A percentile compares a stretch with the other conserved stretches of the same genome.
Evolutionary conservation across 768 basidiomycete species (phyloP).

Genomic region (Boletus insuetus): DNA sequence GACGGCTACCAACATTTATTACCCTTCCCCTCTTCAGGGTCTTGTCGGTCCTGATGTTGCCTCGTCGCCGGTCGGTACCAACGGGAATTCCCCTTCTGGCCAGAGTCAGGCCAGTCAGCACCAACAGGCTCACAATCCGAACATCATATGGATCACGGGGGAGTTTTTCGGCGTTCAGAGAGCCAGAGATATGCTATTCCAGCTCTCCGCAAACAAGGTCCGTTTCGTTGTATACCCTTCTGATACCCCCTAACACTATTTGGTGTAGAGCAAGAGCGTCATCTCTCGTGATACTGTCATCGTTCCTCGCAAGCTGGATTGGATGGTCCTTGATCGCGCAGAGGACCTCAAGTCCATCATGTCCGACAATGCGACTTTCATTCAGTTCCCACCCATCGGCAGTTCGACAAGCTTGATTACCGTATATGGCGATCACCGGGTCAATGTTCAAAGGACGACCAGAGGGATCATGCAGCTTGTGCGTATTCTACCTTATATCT

Average conservation of each 20-base stretch:
- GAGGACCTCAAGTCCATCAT: conserved; percentile 92
- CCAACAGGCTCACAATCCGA: conserved; percentile 54
- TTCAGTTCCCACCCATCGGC: conserved; percentile 90
- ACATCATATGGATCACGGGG: conserved; percentile 93
- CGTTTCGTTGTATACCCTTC: background rate
- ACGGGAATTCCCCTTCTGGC: conserved; percentile 33
- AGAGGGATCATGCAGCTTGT: conserved; percentile 94
- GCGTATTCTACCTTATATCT: conserved; percentile 33
- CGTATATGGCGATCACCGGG: conserved; percentile 90
- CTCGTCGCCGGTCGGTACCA: conserved; percentile 35
- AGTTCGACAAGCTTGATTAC: conserved; percentile 91
- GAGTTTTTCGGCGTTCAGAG: conserved; percentile 96
- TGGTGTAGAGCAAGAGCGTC: conserved; percentile 73
- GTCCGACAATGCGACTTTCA: conserved; percentile 95
- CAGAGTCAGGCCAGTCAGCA: conserved; percentile 22
- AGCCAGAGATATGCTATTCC: conserved; percentile 92
- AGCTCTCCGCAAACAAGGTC: conserved; percentile 85
- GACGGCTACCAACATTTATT: conserved; percentile 95
- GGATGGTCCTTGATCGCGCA: conserved; percentile 96
- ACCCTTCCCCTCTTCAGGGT: conserved; percentile 86
- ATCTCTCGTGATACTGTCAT: conserved; percentile 93
- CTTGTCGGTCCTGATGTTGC: conserved; percentile 68
- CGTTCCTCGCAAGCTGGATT: conserved; percentile 94
- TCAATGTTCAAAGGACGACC: conserved; percentile 93
- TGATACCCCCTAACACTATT: background rate